Evolutionary conservation across 495 filamentous ascomycete species (phyloP), one percentile per base, ranked within the genome.

Genomic region (Penicillium canariense): DNA sequence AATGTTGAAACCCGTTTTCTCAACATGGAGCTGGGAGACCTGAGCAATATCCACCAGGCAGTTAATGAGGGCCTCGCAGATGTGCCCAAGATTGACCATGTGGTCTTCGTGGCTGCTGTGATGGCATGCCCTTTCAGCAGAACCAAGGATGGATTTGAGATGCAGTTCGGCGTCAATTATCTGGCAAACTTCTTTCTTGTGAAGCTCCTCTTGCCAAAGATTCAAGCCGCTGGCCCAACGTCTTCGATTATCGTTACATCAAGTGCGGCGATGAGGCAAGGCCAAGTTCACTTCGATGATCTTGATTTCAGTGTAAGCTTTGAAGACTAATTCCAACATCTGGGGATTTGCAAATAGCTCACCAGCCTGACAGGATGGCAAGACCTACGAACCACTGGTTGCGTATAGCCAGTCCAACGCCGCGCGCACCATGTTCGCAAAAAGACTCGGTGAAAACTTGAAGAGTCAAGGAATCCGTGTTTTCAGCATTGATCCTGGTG

Each of bases 371-470:
- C 14, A 64, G 61, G 34, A 61, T 31, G 61, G 58, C 12, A 45
- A 34, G 14, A 64, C 51, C 0, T 61, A 64, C 18, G 54, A 64
- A 0, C 14, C 54, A 3, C 46, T 49, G 34, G 32, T 35, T 31
- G 61, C 58, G 12, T 64, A 64, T 34, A 36, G 48, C 12, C 54
- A 58, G 35, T 64, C 61, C 8, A 64, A 61, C 22, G 54, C 51
- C 10, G 61, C 58, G 4, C n/a, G 61, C 22, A 51, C 54, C 5
- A 64, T 64, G 61, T 64, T 64, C 32, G 58, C 53, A 7, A 64
- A 64, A 20, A 46, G 35, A 23, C 47, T 64, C 5, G 54, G 53
- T 8, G 48, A 61, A 23, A 58, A 56, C 25, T 15, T 64, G 36
- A 61, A 61, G 42, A 14, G 12, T 5, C 46, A 61, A 14, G 32